phyloP scores from a whole-genome alignment of 2,329 filamentous ascomycete genomes.

The Thielaviopsis ethacetica region DNA sequence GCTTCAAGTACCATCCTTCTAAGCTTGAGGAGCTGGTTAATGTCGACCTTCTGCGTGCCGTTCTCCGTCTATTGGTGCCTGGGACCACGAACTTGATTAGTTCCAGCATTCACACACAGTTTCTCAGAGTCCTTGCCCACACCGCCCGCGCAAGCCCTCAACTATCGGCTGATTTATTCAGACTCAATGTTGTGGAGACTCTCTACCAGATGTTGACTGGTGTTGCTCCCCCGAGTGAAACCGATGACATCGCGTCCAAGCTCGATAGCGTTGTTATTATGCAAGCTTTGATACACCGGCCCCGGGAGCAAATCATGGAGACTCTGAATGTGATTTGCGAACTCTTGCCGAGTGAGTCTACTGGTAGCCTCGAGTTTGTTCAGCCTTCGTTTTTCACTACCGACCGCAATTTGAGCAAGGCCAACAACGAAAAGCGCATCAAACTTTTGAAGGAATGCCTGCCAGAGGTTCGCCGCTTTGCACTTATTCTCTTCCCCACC shows the following conservation, averaged over 20 bases:
- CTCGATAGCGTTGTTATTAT: conserved; percentile 96
- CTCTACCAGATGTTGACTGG: conserved; percentile 94
- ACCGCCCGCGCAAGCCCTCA: conserved; percentile 76
- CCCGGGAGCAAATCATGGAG: conserved; percentile 90
- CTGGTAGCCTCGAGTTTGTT: conserved; percentile 22
- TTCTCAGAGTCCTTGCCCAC: conserved; percentile 79
- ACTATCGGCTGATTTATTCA: conserved; percentile 78
- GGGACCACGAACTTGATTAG: conserved; percentile 93
- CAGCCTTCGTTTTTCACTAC: conserved; percentile 5
- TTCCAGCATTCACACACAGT: conserved; percentile 88
- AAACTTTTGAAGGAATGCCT: conserved; percentile 71
- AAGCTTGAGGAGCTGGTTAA: conserved; percentile 90
- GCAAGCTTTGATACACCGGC: conserved; percentile 92
- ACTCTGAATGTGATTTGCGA: conserved; percentile 97
- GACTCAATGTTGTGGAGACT: conserved; percentile 93
- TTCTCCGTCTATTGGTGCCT: conserved; percentile 75
- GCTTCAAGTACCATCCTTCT: conserved; percentile 74
- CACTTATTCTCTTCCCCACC: conserved; percentile 82
- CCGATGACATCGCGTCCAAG: conserved; percentile 63
- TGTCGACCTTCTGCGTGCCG: conserved; percentile 66
- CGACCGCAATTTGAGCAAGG: neutral
- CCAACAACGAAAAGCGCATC: conserved; percentile 61
- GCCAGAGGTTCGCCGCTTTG: conserved; percentile 75
- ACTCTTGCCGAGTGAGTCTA: conserved; percentile 48
- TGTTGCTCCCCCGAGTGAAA: conserved; percentile 72